Percentiles rank a stretch among this genome's conserved stretches.
Conservation (phyloP, 805 yeast species). For the Blastobotrys mokoenaii region DNA sequence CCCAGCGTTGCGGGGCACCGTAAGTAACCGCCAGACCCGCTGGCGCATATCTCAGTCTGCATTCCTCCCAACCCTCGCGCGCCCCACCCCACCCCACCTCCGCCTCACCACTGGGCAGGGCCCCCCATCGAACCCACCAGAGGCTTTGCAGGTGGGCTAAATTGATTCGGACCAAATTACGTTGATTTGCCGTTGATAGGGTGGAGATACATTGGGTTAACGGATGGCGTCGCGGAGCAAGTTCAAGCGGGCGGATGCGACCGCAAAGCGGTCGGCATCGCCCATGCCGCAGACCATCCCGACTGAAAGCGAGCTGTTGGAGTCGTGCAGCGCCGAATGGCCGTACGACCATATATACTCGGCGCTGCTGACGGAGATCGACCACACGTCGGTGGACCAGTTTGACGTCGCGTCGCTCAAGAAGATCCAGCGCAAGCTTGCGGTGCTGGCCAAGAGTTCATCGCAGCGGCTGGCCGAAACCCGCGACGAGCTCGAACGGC, state of each 20-base stretch:
- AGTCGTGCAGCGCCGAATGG: not conserved
- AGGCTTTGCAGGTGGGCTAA: no score
- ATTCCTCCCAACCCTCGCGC: no score
- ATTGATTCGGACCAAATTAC: no score
- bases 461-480: not conserved
- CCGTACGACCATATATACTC: not conserved
- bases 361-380: not conserved
- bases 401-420: not conserved
- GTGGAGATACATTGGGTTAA: no score
- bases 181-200: no score
- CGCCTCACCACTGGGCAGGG: no score
- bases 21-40: not conserved
- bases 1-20: not conserved
- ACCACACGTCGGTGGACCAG: no score
- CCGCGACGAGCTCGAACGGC: not conserved
- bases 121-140: no score
- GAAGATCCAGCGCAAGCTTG: not conserved
- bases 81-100: no score
- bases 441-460: not conserved
- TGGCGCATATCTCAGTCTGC: not conserved
- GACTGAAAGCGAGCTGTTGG: no score
- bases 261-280: constrained; percentile 1
- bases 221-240: no score
- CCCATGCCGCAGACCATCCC: not conserved
- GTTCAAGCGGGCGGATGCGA: no score